Percentiles rank a stretch among this genome's conserved stretches.
These are phyloP conservation scores for Gloeopeniophorella convolvens DNA, from an alignment of 768 basidiomycete species.

Conservation along the genomic window DNA sequence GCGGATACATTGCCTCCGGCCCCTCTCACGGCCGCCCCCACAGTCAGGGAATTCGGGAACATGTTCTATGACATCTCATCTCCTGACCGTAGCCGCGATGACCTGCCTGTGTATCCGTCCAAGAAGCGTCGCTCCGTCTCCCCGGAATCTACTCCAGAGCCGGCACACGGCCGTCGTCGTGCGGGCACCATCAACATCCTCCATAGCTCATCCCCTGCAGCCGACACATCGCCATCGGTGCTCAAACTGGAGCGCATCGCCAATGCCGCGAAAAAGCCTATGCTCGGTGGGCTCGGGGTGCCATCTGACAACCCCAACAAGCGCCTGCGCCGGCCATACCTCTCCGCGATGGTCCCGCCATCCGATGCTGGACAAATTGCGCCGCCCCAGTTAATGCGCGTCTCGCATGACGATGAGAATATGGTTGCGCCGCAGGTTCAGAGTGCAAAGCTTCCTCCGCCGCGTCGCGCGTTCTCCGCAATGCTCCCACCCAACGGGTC, in stretches of 20 bases:
- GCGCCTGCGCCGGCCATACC: slow-evolving; percentile 56
- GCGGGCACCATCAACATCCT: slow-evolving; percentile 21
- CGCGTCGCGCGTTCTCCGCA: slow-evolving; percentile 72
- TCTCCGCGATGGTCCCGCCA: slow-evolving; percentile 57
- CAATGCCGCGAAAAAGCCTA: slow-evolving; percentile 40
- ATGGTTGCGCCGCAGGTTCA: slow-evolving; percentile 7
- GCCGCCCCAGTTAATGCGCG: slow-evolving; percentile 37
- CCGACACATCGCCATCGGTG: slow-evolving; percentile 40
- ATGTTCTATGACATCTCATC: slow-evolving; percentile 58
- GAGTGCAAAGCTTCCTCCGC: slow-evolving; percentile 34
- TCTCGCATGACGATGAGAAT: slow-evolving; percentile 14
- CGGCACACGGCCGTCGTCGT: slow-evolving; percentile 16
- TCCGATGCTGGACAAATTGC: slow-evolving; percentile 28
- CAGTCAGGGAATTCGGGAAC: slow-evolving; percentile 37
- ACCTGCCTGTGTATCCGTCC: slow-evolving; percentile 31
- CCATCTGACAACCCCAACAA: slow-evolving; percentile 46
- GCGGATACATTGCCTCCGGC: slow-evolving; percentile 18
- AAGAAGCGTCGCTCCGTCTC: slow-evolving; percentile 32
- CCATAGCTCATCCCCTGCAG: slow-evolving; percentile 42
- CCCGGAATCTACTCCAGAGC: slow-evolving; percentile 19
- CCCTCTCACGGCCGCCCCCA: slow-evolving; percentile 24
- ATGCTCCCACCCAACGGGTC: slow-evolving; percentile 40
- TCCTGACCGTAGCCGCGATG: slow-evolving; percentile 25
- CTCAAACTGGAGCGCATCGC: slow-evolving; percentile 42
- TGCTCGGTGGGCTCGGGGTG: slow-evolving; percentile 46